phyloP scores from a whole-genome alignment of 495 filamentous ascomycete species.

The Aspergillus ostianus region DNA sequence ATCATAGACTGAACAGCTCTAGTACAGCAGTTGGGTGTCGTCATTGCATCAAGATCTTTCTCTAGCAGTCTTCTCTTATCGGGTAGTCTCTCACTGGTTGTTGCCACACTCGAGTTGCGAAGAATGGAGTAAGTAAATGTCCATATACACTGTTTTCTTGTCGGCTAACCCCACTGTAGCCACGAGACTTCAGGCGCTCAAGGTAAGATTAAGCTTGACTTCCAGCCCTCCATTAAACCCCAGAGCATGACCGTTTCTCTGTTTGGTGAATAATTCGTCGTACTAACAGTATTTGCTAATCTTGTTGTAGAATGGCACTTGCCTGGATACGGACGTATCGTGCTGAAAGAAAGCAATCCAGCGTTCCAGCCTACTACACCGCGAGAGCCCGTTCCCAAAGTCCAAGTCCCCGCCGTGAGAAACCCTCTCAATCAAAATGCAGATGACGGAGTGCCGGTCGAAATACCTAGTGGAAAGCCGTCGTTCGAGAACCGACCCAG shows the following conservation, averaged over 20 bases:
- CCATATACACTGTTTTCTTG: neutral
- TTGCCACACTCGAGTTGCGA: neutral
- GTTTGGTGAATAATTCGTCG: neutral
- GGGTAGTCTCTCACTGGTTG: neutral
- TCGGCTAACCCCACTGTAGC: slow-evolving; percentile 15
- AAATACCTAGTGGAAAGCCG: neutral
- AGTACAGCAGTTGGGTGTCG: neutral
- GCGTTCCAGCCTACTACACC: neutral
- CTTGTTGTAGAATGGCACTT: slow-evolving; percentile 22
- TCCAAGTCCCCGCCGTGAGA: neutral
- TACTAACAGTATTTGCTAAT: neutral
- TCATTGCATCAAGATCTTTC: too few species aligned
- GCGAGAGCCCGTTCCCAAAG: neutral
- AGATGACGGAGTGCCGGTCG: neutral
- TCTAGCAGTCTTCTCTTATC: neutral
- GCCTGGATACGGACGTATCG: slow-evolving; percentile 15
- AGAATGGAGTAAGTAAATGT: slow-evolving; percentile 18
- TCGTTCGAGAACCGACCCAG: neutral
- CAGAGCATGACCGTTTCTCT: neutral
- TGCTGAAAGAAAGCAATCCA: neutral
- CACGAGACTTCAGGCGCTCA: slow-evolving; percentile 23
- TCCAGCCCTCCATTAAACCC: neutral
- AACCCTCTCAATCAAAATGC: neutral
- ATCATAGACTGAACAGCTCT: neutral
- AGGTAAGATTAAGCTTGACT: slow-evolving; percentile 19